Evolutionary conservation across 352 stramenopile genomes (phyloP).

Genomic region (Achlya hypogyna): DNA sequence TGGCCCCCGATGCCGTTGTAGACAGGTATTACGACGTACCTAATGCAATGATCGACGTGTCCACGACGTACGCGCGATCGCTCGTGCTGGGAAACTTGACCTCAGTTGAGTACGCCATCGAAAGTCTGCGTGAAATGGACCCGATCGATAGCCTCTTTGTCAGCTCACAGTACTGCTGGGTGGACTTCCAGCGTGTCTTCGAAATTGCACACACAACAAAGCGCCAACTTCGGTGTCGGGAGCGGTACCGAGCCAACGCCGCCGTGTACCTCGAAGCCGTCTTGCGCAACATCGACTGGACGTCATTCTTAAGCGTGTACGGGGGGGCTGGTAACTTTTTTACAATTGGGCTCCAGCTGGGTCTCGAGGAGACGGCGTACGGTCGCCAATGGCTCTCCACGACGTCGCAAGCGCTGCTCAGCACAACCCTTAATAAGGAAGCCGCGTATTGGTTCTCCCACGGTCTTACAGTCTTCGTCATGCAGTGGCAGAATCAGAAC

Average conservation of each 20-base stretch:
- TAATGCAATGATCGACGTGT: no score
- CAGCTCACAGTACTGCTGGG: neutral
- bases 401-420: neutral
- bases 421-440: neutral
- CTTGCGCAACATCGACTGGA: neutral
- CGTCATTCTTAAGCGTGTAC: neutral
- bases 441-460: neutral
- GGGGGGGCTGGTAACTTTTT: neutral
- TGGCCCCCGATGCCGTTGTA: no score
- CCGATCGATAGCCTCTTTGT: neutral
- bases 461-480: neutral
- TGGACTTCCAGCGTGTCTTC: neutral
- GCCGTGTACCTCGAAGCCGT: slow-evolving; percentile 13
- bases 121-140: no score
- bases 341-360: neutral
- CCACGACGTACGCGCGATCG: no score
- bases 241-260: neutral
- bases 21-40: no score
- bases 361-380: neutral
- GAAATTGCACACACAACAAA: slow-evolving; percentile 5
- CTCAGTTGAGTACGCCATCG: no score
- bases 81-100: no score
- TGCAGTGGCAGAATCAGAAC: neutral
- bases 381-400: neutral
- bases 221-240: neutral